Conservation (phyloP, 2,329 filamentous ascomycete genomes). For the Daldinia sp. region DNA sequence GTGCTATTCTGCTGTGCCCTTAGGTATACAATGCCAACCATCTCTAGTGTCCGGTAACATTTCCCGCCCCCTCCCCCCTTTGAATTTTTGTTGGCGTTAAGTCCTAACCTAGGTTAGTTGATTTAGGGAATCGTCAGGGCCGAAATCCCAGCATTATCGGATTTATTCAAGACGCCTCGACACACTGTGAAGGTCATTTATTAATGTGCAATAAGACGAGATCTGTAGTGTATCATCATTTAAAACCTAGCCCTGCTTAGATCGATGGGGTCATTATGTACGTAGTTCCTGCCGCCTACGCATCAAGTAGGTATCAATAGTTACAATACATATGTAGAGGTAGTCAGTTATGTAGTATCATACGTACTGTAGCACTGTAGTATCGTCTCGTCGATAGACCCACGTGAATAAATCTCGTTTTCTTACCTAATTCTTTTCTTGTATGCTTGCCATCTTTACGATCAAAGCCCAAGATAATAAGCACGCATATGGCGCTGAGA, state of each 20-base stretch:
- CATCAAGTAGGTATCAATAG: constrained; percentile 13
- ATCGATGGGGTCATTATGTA: background rate
- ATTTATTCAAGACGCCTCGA: background rate
- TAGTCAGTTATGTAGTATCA: too few relatives aligned
- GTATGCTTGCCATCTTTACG: constrained; percentile 10
- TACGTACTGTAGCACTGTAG: too few relatives aligned
- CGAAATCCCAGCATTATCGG: constrained; percentile 6
- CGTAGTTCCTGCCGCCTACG: background rate
- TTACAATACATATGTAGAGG: background rate
- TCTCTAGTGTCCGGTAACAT: constrained; percentile 15
- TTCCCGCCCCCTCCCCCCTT: constrained; percentile 23
- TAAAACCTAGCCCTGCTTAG: constrained; percentile 14
- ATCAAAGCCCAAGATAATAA: constrained; percentile 21
- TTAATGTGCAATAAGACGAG: constrained; percentile 27
- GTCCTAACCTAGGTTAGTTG: too few relatives aligned
- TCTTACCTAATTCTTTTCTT: background rate
- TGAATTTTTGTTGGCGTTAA: constrained; percentile 1
- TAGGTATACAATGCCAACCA: constrained; percentile 6
- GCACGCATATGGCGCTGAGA: constrained; percentile 31
- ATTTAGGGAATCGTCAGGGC: background rate
- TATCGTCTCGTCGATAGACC: background rate
- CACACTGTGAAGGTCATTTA: constrained; percentile 6
- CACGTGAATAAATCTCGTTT: background rate
- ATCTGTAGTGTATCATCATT: constrained; percentile 13
- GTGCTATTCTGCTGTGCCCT: constrained; percentile 13